These are phyloP conservation scores for Corniculantispora saksenae DNA, from an alignment of 2,329 filamentous ascomycete species.

Conservation along the genomic window DNA sequence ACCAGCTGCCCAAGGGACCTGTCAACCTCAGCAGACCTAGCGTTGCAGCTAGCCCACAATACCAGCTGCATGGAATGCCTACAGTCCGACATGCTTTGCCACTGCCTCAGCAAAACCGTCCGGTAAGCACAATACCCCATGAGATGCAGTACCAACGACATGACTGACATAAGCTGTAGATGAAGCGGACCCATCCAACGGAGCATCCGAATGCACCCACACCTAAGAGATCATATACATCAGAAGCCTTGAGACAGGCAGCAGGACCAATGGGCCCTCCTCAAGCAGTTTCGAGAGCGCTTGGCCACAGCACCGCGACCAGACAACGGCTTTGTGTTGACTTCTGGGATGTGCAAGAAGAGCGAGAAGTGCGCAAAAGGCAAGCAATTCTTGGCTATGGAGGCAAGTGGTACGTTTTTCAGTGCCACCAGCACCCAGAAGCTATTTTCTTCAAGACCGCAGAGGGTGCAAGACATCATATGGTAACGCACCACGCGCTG, in stretches of 20 bases:
- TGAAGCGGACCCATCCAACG: not conserved
- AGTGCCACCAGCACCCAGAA: constrained; percentile 10
- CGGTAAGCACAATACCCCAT: not conserved
- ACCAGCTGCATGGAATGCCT: not conserved
- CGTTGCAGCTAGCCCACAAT: no score
- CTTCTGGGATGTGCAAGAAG: not conserved
- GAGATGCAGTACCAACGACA: rapidly evolving
- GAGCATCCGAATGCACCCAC: not conserved
- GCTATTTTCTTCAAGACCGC: constrained; percentile 11
- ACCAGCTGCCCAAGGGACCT: not conserved
- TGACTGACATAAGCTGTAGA: not conserved
- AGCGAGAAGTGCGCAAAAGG: not conserved
- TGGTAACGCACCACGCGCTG: not conserved
- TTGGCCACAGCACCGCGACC: not conserved
- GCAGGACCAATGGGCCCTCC: not conserved
- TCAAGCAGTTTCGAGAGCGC: not conserved
- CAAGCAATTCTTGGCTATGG: constrained; percentile 9
- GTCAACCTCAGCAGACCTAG: not conserved
- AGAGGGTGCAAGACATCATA: constrained; percentile 4
- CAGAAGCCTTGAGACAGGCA: constrained; percentile 1
- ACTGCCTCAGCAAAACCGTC: not conserved
- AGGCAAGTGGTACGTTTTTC: constrained; percentile 19
- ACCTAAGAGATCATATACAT: not conserved
- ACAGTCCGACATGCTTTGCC: not conserved
- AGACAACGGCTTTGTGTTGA: not conserved